Base-by-base conservation (phyloP, 495 filamentous ascomycete species). In the Apiosordaria backusii region DNA sequence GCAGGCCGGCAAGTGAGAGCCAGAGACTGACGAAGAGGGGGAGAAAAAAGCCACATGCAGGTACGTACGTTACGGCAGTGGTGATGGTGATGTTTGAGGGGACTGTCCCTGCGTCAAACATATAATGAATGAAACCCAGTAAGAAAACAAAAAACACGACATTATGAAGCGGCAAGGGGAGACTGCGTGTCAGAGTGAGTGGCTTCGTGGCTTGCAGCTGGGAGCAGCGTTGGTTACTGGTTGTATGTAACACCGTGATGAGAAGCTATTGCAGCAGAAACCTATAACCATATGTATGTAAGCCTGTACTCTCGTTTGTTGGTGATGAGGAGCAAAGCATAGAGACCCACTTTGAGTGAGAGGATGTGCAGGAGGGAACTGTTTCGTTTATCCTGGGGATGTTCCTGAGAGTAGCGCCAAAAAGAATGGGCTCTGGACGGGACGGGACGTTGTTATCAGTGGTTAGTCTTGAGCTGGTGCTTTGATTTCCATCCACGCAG, bases 381-480 rank as follows among this genome's bases (percentile, higher is more conserved):
- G 35, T 45, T 45, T 45, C 35, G 13, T 13, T 45, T 7, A 45
- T 45, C 35, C 35, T 45, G 35, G 35, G 35, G 35, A 45, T 45
- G 35, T 45, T 45, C 35, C 35, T 45, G 35, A 45, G 10, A 45
- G 35, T 45, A 45, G 35, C 35, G 35, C 16, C 35, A 45, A 15
- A 45, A 13, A 13, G 5, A 45, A 45, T 45, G 35, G 35, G 35
- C 16, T 55, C 52, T 23, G 52, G 52, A n/a, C 22, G 52, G 52
- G 52, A 55, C 52, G 52, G 52, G 52, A 55, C 52, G 52, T 23
- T 55, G 52, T 55, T 55, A 55, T 55, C 52, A 55, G 52, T 55
- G n/a, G 52, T 55, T 19, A 21, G 10, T 45, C 21, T 19, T 18
- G 19, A 16, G 16, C 3, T 21, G 15, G 52, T 55, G 52, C 6